Conservation (phyloP, 2,329 filamentous ascomycete species). For the Botryosphaeria dothidea region DNA sequence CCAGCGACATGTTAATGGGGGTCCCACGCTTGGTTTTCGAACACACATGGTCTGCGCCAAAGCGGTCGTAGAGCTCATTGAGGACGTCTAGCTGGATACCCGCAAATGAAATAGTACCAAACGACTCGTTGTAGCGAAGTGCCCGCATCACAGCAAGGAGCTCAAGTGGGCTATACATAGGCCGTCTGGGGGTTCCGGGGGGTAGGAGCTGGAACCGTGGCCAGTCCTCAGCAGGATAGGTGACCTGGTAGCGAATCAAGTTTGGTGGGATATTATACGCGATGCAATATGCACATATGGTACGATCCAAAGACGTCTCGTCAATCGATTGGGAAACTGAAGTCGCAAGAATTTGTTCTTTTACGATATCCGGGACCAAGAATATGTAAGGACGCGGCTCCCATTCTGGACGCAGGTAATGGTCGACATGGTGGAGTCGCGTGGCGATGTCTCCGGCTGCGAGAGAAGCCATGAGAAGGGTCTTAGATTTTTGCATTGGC, state of each 20-base stretch:
- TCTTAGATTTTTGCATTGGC: constrained; percentile 57
- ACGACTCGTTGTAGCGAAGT: constrained; percentile 70
- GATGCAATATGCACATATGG: constrained; percentile 68
- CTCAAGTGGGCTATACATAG: constrained; percentile 61
- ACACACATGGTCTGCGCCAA: constrained; percentile 64
- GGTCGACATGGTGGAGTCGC: constrained; percentile 61
- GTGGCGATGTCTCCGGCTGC: constrained; percentile 65
- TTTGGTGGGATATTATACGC: constrained; percentile 68
- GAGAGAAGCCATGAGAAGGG: constrained; percentile 63
- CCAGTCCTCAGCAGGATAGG: constrained; percentile 58
- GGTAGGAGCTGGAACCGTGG: constrained; percentile 66
- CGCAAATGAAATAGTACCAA: constrained; percentile 67
- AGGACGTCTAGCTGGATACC: constrained; percentile 64
- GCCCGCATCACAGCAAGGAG: constrained; percentile 70
- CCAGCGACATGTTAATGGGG: constrained; percentile 54
- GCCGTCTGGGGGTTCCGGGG: constrained; percentile 47
- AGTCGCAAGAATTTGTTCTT: constrained; percentile 35
- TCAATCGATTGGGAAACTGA: constrained; percentile 57
- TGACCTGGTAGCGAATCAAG: constrained; percentile 61
- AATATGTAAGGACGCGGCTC: constrained; percentile 64
- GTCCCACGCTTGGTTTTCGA: constrained; percentile 58
- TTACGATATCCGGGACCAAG: constrained; percentile 55
- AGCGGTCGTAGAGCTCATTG: constrained; percentile 61
- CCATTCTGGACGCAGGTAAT: constrained; percentile 67
- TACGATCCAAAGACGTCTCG: constrained; percentile 63